Conservation (phyloP, 2,329 filamentous ascomycete genomes). For the Sordariomycetes sp. region DNA sequence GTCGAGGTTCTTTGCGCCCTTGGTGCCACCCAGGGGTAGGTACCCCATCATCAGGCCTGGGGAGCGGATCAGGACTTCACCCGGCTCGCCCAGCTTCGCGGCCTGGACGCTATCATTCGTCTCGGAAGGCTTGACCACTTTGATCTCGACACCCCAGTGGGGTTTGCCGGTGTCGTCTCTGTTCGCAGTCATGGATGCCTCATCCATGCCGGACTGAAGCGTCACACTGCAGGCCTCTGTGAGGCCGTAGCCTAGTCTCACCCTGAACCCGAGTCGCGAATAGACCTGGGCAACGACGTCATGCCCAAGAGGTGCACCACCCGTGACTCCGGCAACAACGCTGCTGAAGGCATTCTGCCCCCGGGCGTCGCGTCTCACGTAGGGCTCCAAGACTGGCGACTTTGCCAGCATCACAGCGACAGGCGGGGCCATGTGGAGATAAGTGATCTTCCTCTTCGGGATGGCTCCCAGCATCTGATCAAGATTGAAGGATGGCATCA, state of each 20-base stretch:
- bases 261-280: constrained; percentile 42
- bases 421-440: constrained; percentile 58
- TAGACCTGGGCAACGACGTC: constrained; percentile 51
- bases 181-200: constrained; percentile 31
- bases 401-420: constrained; percentile 63
- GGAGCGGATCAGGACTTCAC: constrained; percentile 57
- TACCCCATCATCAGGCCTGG: constrained; percentile 62
- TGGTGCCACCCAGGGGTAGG: constrained; percentile 43
- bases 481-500: constrained; percentile 65
- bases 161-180: constrained; percentile 54
- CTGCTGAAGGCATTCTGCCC: constrained; percentile 46
- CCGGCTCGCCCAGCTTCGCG: constrained; percentile 39
- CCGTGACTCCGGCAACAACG: constrained; percentile 43
- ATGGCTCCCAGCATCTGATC: constrained; percentile 52
- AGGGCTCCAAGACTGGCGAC: constrained; percentile 56
- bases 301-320: constrained; percentile 54
- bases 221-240: constrained; percentile 62
- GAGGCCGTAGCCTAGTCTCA: constrained; percentile 63
- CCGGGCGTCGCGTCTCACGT: constrained; percentile 32
- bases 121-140: constrained; percentile 40
- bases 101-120: constrained; percentile 10
- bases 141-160: constrained; percentile 59
- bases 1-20: constrained; percentile 14
- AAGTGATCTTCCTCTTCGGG: constrained; percentile 53
- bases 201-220: constrained; percentile 45